Base-by-base conservation (phyloP, 2,329 filamentous ascomycete species). In the Taxawa tesnikishii region DNA sequence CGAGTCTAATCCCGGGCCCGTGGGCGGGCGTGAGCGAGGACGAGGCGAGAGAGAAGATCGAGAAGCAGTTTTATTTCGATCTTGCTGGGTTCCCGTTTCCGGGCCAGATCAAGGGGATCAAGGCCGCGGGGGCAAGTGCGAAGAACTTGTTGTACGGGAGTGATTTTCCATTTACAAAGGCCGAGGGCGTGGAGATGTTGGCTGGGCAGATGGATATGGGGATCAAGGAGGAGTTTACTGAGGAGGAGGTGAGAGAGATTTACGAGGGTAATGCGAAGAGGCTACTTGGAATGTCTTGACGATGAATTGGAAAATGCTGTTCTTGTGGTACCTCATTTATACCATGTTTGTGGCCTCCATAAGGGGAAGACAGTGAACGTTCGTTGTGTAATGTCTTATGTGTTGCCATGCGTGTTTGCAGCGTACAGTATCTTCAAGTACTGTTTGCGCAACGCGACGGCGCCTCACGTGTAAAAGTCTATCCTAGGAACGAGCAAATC, bases 131-230 rank as follows among this genome's bases (percentile, higher is more conserved):
- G 0, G 54, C 60, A 6, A 50, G 55, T 4, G 51, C 59, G 31
- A 48, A 57, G n/a, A 53, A 55, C 27, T 33, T 72, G 19, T 29
- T 71, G 34, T 72, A 70, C 51, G 68, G 68, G 4, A 67, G 56
- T 35, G 67, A 72, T 41, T 72, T 59, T 36, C 66, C 67, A 0
- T 71, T 62, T 36, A 70, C 65, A 1, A 53, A 55, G 4, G 53
- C 49, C 3, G 37, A 39, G 9, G 51, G 47, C 6, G 61, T 60
- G 12, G 49, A 49, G 33, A 34, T 42, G 13, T 49, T 68, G 41
- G 49, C 54, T 19, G 46, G 47, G 6, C 46, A 50, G 38, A 56
- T 68, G 59, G 58, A 60, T 31, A 44, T 49, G 18, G 63, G 59
- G 1, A 41, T 61, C 28, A 52, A 53, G 37, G 39, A 44, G 29